Evolutionary conservation across 2,329 filamentous ascomycete species (phyloP).

Genomic region (Thelonectria blattea): DNA sequence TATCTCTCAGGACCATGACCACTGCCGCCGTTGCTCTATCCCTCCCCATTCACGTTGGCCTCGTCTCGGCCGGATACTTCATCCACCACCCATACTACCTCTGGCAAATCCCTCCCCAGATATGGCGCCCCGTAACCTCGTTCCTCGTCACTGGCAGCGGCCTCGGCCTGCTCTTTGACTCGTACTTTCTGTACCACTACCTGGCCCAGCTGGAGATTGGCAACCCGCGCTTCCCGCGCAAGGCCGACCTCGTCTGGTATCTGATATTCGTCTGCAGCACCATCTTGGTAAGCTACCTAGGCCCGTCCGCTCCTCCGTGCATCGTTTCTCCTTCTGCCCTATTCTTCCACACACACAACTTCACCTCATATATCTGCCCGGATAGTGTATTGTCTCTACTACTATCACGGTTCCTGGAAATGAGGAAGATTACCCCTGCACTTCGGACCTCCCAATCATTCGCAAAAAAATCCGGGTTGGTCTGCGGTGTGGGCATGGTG

Average conservation of each 20-base stretch:
- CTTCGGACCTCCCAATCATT: conserved; percentile 66
- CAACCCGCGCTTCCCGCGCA: conserved; percentile 73
- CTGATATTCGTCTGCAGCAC: conserved; percentile 72
- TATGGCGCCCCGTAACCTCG: conserved; percentile 51
- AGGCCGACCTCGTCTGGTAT: conserved; percentile 83
- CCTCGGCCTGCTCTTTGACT: conserved; percentile 69
- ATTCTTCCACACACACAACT: conserved; percentile 9
- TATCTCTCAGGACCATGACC: conserved; percentile 65
- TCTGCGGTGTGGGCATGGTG: conserved; percentile 76
- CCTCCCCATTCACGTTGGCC: conserved; percentile 59
- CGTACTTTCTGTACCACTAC: conserved; percentile 80
- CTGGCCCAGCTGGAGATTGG: conserved; percentile 74
- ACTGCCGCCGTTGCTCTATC: conserved; percentile 67
- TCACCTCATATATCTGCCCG: conserved; percentile 76
- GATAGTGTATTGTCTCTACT: conserved; percentile 69
- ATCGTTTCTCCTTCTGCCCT: conserved; percentile 19
- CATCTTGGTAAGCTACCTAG: conserved; percentile 74
- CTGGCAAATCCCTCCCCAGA: conserved; percentile 55
- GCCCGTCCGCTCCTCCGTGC: conserved; percentile 31
- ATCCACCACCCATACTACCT: conserved; percentile 59
- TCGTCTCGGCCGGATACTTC: conserved; percentile 58
- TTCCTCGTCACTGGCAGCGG: conserved; percentile 49
- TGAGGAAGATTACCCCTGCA: conserved; percentile 81
- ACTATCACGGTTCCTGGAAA: conserved; percentile 85
- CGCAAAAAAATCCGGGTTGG: conserved; percentile 69